Conservation (phyloP, 371 early-diverging fungal genomes). For the Blakeslea trispora region DNA sequence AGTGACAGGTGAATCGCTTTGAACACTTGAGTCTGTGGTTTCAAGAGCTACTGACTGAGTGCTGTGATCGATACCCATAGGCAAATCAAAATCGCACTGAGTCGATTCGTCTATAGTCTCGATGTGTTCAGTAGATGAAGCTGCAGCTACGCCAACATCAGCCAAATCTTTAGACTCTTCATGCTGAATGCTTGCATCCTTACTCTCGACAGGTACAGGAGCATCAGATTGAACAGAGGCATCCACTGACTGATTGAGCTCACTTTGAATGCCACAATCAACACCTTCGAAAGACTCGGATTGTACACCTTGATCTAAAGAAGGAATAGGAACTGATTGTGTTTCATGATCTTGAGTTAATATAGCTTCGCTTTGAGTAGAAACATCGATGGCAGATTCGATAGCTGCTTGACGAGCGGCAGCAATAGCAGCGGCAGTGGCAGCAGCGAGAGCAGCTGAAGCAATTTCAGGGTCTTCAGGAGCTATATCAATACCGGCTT, state of each 20-base stretch:
- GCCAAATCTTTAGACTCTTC: slow-evolving; percentile 2
- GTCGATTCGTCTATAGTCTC: slow-evolving; percentile 9
- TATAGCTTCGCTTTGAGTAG: slow-evolving; percentile 11
- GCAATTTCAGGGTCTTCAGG: slow-evolving; percentile 14
- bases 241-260: slow-evolving; percentile 4
- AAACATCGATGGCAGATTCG: slow-evolving; percentile 9
- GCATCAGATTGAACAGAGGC: slow-evolving; percentile 13
- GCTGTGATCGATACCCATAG: slow-evolving; percentile 13
- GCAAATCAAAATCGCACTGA: slow-evolving; percentile 11
- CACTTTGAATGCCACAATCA: slow-evolving; percentile 10
- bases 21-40: slow-evolving; percentile 10
- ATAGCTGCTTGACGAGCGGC: neutral
- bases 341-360: slow-evolving; percentile 7
- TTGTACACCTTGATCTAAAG: slow-evolving; percentile 18
- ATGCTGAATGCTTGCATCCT: slow-evolving; percentile 16
- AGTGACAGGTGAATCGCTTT: slow-evolving; percentile 10
- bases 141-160: neutral
- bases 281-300: neutral
- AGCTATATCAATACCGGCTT: neutral
- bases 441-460: neutral
- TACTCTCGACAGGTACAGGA: slow-evolving; percentile 3
- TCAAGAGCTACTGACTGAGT: slow-evolving; percentile 11
- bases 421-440: slow-evolving; percentile 8
- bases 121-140: neutral
- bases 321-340: slow-evolving; percentile 6